Evolutionary conservation across 129 eudicot genomes (phyloP).

Genomic region (Mikania micrantha): DNA sequence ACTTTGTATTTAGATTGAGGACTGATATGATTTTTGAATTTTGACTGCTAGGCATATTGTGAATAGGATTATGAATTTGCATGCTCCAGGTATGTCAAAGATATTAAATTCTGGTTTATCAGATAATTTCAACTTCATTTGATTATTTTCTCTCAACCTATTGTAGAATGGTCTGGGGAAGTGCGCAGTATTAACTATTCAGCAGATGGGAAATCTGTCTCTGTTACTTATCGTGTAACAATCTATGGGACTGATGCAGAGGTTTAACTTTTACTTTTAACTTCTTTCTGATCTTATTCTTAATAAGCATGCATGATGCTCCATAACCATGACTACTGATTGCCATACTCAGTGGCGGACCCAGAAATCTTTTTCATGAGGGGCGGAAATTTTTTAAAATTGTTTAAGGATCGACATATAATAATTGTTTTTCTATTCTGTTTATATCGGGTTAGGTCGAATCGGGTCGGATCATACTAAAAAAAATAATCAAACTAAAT

Average conservation of each 20-base stretch:
- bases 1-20: neutral
- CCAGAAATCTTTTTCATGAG: neutral
- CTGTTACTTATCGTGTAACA: slow-evolving; percentile 90
- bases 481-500: too few relatives aligned
- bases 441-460: too few relatives aligned
- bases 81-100: slow-evolving; percentile 76
- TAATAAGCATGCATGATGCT: neutral
- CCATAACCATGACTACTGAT: neutral
- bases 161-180: slow-evolving; percentile 97
- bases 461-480: too few relatives aligned
- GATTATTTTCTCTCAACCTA: neutral
- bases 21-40: slow-evolving; percentile 9
- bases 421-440: too few relatives aligned
- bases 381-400: too few relatives aligned
- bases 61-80: slow-evolving; percentile 87
- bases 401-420: too few relatives aligned
- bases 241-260: slow-evolving; percentile 96
- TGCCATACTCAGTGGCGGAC: neutral
- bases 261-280: slow-evolving; percentile 35
- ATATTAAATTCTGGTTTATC: neutral
- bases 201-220: slow-evolving; percentile 71
- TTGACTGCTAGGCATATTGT: slow-evolving; percentile 63
- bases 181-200: slow-evolving; percentile 74
- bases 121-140: neutral
- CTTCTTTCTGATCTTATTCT: neutral